Evolutionary conservation across 345 rosid genomes (phyloP), one percentile per base, ranked within the genome.

Genomic region (Cardamine resedifolia): DNA sequence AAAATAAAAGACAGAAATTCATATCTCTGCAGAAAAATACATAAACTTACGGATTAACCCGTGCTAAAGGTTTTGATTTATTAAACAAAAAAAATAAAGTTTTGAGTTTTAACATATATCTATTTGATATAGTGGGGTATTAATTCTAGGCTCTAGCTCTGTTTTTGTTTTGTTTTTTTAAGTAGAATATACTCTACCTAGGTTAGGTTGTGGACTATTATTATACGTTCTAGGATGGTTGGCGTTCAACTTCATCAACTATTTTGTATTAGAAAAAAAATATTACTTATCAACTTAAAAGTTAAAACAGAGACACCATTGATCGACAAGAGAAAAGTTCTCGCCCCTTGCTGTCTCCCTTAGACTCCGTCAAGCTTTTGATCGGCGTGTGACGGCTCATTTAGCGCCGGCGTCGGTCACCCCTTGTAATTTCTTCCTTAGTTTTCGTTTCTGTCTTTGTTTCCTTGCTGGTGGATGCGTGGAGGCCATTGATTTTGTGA

Each of bases 171-270:
- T n/a, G n/a, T n/a, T 3, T 47, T 9, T 14, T 58, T 5, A 58
- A 18, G 19, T 43, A 44, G 9, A 5, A 43, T 44, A 48, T 23
- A 21, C 4, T 65, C 58, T 5, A 58, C 33, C 15, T 31, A 34
- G 6, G 3, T 4, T 30, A 1, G 26, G 14, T 30, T 14, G 27
- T 47, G 43, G 27, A 30, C 19, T 61, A 30, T 45, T 26, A 26
- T 15, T 56, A 18, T 56, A 10, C 34, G n/a, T 66, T 66, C 70
- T 34, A 50, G 2, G 24, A 66, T 50, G 16, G 59, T 66, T 65
- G 59, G 70, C 70, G 70, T 21, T 66, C 34, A 52, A 66, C 6
- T 66, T 66, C 11, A 36, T 51, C 34, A 26, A 21, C 30, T 59
- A 21, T 7, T 27, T 48, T 16, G n/a, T 11, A 15, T 64, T 47